phyloP scores from a whole-genome alignment of 2,329 filamentous ascomycete species.

The Ophiostoma angusticollis region DNA sequence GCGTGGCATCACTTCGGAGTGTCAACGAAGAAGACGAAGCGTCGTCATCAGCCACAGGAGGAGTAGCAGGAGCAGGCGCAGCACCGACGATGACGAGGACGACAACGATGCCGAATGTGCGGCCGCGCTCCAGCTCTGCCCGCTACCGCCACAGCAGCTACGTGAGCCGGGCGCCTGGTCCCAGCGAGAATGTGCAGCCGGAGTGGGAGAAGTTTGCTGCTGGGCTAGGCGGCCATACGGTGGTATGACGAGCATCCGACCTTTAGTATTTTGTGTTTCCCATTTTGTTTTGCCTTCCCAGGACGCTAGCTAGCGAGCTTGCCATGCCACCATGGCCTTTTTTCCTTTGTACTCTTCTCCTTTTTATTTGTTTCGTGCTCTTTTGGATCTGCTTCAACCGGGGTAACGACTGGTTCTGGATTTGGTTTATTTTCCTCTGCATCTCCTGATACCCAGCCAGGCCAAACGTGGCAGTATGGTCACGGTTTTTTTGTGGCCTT shows the following conservation, averaged over 20 bases:
- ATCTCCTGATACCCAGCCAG: conserved; percentile 11
- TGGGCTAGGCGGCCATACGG: conserved; percentile 32
- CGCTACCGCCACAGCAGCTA: conserved; percentile 11
- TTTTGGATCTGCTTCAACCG: too few species aligned
- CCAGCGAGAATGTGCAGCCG: conserved; percentile 17
- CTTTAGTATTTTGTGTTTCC: neutral
- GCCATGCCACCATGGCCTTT: too few species aligned
- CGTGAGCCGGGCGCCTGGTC: too few species aligned
- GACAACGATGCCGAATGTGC: neutral
- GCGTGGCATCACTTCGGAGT: conserved; percentile 5
- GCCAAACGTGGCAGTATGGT: too few species aligned
- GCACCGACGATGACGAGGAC: neutral
- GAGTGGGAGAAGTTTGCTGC: conserved; percentile 33
- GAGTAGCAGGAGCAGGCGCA: too few species aligned
- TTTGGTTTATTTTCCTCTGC: too few species aligned
- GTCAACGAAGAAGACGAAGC: conserved; percentile 9
- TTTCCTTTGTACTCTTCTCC: neutral
- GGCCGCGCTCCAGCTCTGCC: neutral
- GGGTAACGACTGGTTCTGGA: too few species aligned
- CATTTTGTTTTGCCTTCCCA: neutral
- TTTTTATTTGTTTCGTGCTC: neutral
- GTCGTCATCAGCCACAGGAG: too few species aligned
- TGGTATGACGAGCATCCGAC: neutral
- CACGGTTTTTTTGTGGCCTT: neutral
- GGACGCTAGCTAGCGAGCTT: too few species aligned